Evolutionary conservation across 352 stramenopile genomes (phyloP).

Genomic region (Globisporangium cederbergense): DNA sequence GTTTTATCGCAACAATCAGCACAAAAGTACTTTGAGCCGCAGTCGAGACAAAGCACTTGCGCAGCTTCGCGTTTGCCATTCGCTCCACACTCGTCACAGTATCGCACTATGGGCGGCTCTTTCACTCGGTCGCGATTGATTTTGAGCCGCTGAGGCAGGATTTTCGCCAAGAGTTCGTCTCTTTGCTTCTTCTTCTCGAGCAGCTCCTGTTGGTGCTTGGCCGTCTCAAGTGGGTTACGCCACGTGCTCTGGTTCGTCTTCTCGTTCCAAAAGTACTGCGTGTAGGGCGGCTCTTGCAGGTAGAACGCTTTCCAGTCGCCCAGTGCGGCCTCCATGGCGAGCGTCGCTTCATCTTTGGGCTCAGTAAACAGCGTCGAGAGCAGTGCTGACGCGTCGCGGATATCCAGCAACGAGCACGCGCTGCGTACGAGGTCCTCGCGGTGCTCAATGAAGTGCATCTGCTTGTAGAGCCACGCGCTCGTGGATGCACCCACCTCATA

Average conservation of each 20-base stretch:
- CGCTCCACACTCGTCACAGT: slow-evolving; percentile 15
- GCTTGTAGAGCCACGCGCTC: slow-evolving; percentile 40
- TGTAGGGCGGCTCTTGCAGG: slow-evolving; percentile 54
- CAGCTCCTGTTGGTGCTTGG: slow-evolving; percentile 33
- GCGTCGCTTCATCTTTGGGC: slow-evolving; percentile 23
- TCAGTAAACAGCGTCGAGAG: slow-evolving; percentile 39
- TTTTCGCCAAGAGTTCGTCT: slow-evolving; percentile 31
- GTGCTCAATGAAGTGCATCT: slow-evolving; percentile 45
- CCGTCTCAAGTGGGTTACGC: slow-evolving; percentile 48
- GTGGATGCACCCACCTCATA: slow-evolving; percentile 35
- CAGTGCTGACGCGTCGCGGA: slow-evolving; percentile 29
- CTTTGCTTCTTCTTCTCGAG: slow-evolving; percentile 27
- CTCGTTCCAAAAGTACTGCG: slow-evolving; percentile 64
- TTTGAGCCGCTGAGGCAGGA: slow-evolving; percentile 34
- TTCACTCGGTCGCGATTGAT: slow-evolving; percentile 35
- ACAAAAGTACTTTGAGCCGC: slow-evolving; percentile 37
- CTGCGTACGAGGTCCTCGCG: slow-evolving; percentile 49
- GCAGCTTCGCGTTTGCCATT: slow-evolving; percentile 14
- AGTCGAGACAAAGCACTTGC: slow-evolving; percentile 38
- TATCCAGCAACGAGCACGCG: slow-evolving; percentile 32
- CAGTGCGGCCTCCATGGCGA: slow-evolving; percentile 23
- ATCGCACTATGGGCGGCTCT: slow-evolving; percentile 8
- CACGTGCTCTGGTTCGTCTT: slow-evolving; percentile 52
- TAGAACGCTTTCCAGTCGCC: slow-evolving; percentile 57
- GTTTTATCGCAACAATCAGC: slow-evolving; percentile 41